phyloP scores from a whole-genome alignment of 805 yeast genomes.

The Ogataea allantospora region DNA sequence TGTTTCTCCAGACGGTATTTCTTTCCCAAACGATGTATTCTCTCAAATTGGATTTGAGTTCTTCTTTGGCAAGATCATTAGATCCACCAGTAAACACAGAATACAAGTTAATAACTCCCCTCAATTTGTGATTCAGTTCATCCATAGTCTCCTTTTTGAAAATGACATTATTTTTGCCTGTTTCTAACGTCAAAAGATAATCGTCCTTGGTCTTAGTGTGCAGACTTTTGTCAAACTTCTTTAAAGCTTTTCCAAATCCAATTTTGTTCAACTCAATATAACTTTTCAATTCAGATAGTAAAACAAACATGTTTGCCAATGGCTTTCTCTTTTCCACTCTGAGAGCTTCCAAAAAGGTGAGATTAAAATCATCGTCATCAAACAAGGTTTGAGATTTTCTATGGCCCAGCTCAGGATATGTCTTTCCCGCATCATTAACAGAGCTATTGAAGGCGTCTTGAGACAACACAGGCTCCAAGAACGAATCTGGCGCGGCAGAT shows the following conservation, averaged over 20 bases:
- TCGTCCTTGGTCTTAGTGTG: conserved; percentile 56
- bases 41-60: conserved; percentile 56
- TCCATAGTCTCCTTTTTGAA: conserved; percentile 51
- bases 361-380: conserved; percentile 38
- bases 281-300: conserved; percentile 78
- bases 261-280: conserved; percentile 81
- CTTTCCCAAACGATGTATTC: conserved; percentile 98
- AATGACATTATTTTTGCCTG: conserved; percentile 43
- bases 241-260: conserved; percentile 86
- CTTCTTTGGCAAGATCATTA: conserved; percentile 41
- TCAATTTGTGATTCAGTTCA: conserved; percentile 51
- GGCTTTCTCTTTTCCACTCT: conserved; percentile 67
- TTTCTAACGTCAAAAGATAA: conserved; percentile 50
- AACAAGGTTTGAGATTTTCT: conserved; percentile 33
- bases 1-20: conserved; percentile 96
- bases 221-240: conserved; percentile 86
- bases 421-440: background rate
- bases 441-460: conserved; percentile 23
- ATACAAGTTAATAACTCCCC: conserved; percentile 38
- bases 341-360: conserved; percentile 46
- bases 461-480: conserved; percentile 13
- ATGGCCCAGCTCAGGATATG: conserved; percentile 15
- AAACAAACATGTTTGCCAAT: conserved; percentile 63
- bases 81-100: conserved; percentile 40
- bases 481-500: background rate